Conservation (phyloP, 441 rosid species). For the Corymbia citriodora region DNA sequence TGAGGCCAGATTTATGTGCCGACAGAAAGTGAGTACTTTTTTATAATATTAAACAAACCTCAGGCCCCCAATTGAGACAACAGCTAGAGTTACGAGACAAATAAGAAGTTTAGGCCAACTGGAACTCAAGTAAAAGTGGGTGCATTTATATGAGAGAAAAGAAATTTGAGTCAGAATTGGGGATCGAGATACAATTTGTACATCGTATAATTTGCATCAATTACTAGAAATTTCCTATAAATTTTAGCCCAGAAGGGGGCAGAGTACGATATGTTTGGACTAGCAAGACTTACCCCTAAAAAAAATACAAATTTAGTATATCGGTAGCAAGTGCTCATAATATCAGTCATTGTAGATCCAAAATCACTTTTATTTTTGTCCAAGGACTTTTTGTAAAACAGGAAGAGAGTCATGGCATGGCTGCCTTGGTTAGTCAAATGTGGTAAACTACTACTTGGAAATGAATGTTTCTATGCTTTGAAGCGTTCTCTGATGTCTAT, state of each 20-base stretch:
- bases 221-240: neutral
- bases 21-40: neutral
- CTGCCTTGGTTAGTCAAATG: neutral
- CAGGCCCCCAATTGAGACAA: neutral
- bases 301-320: neutral
- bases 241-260: neutral
- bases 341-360: neutral
- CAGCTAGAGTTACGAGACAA: neutral
- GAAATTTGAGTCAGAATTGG: neutral
- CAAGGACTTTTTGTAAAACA: neutral
- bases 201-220: neutral
- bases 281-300: neutral
- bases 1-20: no score
- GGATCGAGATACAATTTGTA: neutral
- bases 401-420: neutral
- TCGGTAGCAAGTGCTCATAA: neutral
- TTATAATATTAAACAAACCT: no score
- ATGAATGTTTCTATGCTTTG: neutral
- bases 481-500: neutral
- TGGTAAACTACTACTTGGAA: neutral
- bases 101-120: neutral
- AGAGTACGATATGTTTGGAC: neutral
- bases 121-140: neutral
- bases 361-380: neutral
- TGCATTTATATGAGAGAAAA: neutral